Percentiles rank a stretch among this genome's conserved stretches.
Conservation (phyloP, 2,329 filamentous ascomycete genomes). For the Pseudocercospora cruenta region DNA sequence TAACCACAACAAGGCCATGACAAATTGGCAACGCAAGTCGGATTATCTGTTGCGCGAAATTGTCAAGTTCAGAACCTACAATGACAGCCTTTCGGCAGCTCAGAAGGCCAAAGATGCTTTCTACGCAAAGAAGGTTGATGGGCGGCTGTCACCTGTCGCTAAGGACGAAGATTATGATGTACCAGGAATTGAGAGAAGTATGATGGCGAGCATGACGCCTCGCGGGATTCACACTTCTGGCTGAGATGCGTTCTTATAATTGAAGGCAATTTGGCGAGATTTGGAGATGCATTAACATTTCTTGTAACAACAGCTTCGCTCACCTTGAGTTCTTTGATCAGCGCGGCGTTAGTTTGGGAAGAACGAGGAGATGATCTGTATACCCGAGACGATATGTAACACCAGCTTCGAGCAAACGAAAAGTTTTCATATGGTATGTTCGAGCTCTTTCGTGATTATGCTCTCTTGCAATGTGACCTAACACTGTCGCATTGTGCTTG, state of each 20-base stretch:
- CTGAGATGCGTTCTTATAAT: slow-evolving; percentile 12
- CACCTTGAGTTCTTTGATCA: background rate
- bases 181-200: slow-evolving; percentile 19
- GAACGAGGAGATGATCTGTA: slow-evolving; percentile 10
- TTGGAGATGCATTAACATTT: slow-evolving; percentile 5
- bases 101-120: slow-evolving; percentile 71
- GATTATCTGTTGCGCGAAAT: slow-evolving; percentile 89
- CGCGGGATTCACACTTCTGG: slow-evolving; percentile 30
- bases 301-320: slow-evolving; percentile 9
- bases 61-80: slow-evolving; percentile 95
- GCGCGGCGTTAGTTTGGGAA: slow-evolving; percentile 6
- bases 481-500: background rate
- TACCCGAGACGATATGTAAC: slow-evolving; percentile 5
- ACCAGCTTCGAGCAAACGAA: slow-evolving; percentile 5
- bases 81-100: slow-evolving; percentile 78
- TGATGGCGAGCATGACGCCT: slow-evolving; percentile 17
- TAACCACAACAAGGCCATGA: slow-evolving; percentile 82
- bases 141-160: slow-evolving; percentile 25
- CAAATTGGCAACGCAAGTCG: slow-evolving; percentile 96
- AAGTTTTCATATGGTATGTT: background rate
- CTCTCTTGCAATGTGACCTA: background rate
- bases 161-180: slow-evolving; percentile 22
- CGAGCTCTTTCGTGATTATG: background rate
- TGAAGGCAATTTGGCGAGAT: background rate
- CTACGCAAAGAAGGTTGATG: slow-evolving; percentile 33